A percentile compares a stretch with the other conserved stretches of the same genome.
These are phyloP conservation scores for Eucalyptus shirleyi DNA, from an alignment of 345 rosid genomes.

Conservation along the genomic window DNA sequence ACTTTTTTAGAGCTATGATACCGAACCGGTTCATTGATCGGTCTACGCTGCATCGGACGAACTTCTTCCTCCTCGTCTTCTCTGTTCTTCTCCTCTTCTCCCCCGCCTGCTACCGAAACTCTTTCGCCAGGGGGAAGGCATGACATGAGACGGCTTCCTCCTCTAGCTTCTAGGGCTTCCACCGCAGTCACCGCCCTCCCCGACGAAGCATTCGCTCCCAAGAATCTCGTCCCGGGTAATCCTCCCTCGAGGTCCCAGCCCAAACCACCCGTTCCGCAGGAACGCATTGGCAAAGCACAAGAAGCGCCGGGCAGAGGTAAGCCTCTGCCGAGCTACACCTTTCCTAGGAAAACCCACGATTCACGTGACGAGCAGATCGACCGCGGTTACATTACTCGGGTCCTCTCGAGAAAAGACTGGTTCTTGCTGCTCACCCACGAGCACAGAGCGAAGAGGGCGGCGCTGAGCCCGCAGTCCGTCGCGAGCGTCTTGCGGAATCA, in stretches of 20 bases:
- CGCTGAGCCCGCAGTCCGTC: slow-evolving; percentile 34
- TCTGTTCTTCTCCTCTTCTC: not conserved
- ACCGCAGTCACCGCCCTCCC: slow-evolving; percentile 2
- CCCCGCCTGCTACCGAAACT: not conserved
- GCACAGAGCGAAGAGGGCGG: slow-evolving; percentile 33
- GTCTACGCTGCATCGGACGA: not conserved
- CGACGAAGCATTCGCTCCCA: not conserved
- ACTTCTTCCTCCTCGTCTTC: not conserved
- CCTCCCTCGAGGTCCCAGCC: not conserved
- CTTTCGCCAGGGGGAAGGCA: not conserved
- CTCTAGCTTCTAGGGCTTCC: slow-evolving; percentile 32
- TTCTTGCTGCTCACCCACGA: slow-evolving; percentile 56
- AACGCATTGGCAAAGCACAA: not conserved
- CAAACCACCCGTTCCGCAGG: not conserved
- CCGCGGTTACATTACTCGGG: slow-evolving; percentile 39
- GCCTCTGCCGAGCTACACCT: not conserved
- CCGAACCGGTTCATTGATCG: not conserved
- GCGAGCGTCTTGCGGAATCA: slow-evolving; percentile 70
- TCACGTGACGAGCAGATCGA: slow-evolving; percentile 4
- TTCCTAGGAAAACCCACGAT: not conserved
- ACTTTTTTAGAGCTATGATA: not conserved
- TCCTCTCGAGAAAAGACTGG: slow-evolving; percentile 66
- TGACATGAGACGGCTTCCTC: slow-evolving; percentile 51
- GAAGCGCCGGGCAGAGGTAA: not conserved
- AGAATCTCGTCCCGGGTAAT: not conserved